These are phyloP conservation scores for Prinsepia uniflora DNA, from an alignment of 306 rosid genomes.

Conservation along the genomic window DNA sequence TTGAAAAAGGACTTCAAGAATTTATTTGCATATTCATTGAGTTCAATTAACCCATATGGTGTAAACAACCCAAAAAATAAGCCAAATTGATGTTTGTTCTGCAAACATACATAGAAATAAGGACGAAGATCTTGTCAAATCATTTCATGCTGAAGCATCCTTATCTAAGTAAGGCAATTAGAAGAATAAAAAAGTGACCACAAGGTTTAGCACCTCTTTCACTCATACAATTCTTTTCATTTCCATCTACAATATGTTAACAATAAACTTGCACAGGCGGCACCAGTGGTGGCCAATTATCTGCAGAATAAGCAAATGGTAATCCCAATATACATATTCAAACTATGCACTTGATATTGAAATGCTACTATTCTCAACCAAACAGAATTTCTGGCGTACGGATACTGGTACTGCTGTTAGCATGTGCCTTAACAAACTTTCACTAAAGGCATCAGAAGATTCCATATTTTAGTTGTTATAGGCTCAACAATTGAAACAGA, in stretches of 20 bases:
- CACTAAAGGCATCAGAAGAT: background rate
- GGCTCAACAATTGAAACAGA: constrained; percentile 22
- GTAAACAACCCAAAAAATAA: background rate
- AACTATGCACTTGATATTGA: background rate
- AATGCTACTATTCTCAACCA: background rate
- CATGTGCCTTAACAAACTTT: background rate
- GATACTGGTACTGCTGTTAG: background rate
- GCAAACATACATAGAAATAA: background rate
- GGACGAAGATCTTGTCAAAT: background rate
- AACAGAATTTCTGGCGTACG: background rate
- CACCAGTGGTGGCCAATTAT: background rate
- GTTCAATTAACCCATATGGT: background rate
- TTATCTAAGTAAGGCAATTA: background rate
- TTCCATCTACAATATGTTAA: background rate
- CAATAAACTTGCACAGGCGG: background rate
- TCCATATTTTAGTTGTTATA: constrained; percentile 3
- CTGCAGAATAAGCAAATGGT: background rate
- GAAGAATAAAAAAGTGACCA: background rate
- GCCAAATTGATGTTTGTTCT: background rate
- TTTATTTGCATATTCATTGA: background rate
- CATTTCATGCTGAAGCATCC: background rate
- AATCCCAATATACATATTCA: background rate
- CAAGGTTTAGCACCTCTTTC: background rate
- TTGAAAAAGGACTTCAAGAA: background rate
- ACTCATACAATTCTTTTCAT: background rate